A percentile compares a stretch with the other conserved stretches of the same genome.
phyloP scores from a whole-genome alignment of 306 rosid species.

The Quercus cerris region DNA sequence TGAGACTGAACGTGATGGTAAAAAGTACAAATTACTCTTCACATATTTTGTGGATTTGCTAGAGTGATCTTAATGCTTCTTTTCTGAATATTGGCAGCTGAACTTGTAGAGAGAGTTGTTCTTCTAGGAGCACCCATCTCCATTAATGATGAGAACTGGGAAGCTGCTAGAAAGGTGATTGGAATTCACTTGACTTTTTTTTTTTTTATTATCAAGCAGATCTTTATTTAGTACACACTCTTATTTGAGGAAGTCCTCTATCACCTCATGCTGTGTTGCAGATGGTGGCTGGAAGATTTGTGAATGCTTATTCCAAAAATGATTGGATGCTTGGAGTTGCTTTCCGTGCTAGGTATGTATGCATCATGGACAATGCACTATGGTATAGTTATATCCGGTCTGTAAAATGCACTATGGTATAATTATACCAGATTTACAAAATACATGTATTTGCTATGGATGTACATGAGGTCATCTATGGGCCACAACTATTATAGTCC shows the following conservation, averaged over 20 bases:
- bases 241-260: neutral
- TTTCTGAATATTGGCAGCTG: slow-evolving; percentile 40
- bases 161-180: slow-evolving; percentile 53
- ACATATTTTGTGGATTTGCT: neutral
- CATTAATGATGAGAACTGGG: slow-evolving; percentile 57
- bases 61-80: neutral
- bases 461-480: neutral
- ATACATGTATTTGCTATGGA: neutral
- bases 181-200: neutral
- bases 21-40: slow-evolving; percentile 4
- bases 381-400: neutral
- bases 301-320: slow-evolving; percentile 53
- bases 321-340: slow-evolving; percentile 71
- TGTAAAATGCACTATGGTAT: neutral
- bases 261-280: slow-evolving; percentile 22
- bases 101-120: slow-evolving; percentile 66
- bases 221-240: neutral
- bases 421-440: neutral
- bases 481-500: neutral
- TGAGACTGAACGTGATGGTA: slow-evolving; percentile 55
- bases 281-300: slow-evolving; percentile 83
- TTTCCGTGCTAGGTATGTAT: slow-evolving; percentile 59
- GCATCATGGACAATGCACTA: slow-evolving; percentile 10
- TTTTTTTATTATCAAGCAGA: neutral
- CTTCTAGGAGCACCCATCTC: slow-evolving; percentile 77